A percentile compares a stretch with the other conserved stretches of the same genome.
Conservation (phyloP, 148 eudicot genomes). For the Vaccinium corymbosum region DNA sequence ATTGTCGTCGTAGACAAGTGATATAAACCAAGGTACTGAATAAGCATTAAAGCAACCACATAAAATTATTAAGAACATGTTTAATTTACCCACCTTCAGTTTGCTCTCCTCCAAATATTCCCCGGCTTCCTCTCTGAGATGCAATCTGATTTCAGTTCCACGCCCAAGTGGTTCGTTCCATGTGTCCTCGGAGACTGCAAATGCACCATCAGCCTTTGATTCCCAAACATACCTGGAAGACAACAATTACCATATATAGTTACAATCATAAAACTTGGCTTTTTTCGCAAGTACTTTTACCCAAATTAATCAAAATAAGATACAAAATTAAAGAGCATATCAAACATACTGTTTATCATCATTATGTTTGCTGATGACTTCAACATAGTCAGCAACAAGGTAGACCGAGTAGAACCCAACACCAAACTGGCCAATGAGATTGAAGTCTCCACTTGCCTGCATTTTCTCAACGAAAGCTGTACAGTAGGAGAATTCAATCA, state of each 20-base stretch:
- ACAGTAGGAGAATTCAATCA: constrained; percentile 8
- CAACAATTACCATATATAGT: constrained; percentile 5
- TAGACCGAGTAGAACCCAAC: constrained; percentile 98
- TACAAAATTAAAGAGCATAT: not conserved
- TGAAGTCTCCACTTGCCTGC: constrained; percentile 96
- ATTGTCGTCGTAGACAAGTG: not conserved
- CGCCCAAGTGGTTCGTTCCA: constrained; percentile 99
- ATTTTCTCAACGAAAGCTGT: constrained; percentile 97
- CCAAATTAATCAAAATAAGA: not conserved
- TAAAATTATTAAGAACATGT: not conserved
- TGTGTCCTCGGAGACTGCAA: constrained; percentile 88
- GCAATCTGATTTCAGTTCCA: constrained; percentile 97
- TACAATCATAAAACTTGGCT: too few relatives aligned
- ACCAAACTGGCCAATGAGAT: constrained; percentile 96
- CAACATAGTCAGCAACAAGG: constrained; percentile 97
- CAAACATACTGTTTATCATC: constrained; percentile 86
- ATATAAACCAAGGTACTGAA: not conserved
- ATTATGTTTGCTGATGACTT: constrained; percentile 94
- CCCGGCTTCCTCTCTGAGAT: constrained; percentile 92
- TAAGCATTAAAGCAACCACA: not conserved
- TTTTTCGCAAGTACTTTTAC: not conserved
- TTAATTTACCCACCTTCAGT: constrained; percentile 53
- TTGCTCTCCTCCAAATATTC: constrained; percentile 88
- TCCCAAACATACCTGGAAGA: constrained; percentile 89
- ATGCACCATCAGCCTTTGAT: constrained; percentile 97